A percentile compares a stretch with the other conserved stretches of the same genome.
phyloP scores from a whole-genome alignment of 164 flowering plant species.

The Santalum album region DNA sequence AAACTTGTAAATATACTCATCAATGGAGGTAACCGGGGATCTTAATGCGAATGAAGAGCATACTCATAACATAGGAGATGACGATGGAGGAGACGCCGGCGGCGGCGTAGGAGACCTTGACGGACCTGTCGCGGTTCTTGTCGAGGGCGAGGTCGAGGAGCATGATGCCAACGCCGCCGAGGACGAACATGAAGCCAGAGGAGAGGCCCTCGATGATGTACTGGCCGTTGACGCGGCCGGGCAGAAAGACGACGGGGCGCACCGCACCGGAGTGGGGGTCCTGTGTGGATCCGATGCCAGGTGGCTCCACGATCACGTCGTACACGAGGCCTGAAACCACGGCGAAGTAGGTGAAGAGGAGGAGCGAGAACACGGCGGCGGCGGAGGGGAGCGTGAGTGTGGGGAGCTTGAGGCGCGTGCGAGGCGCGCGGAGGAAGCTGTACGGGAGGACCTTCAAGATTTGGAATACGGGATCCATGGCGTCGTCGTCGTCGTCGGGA shows the following conservation, averaged over 20 bases:
- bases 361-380: constrained; percentile 60
- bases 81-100: constrained; percentile 62
- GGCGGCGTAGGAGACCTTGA: constrained; percentile 55
- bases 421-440: constrained; percentile 75
- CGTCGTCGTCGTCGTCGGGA: constrained; percentile 13
- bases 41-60: constrained; percentile 91
- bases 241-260: constrained; percentile 75
- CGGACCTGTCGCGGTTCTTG: constrained; percentile 53
- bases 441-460: constrained; percentile 55
- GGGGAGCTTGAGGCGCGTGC: constrained; percentile 85
- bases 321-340: constrained; percentile 93
- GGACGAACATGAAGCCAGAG: constrained; percentile 96
- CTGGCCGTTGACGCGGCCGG: constrained; percentile 96
- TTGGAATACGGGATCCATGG: constrained; percentile 66
- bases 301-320: constrained; percentile 98
- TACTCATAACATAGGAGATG: constrained; percentile 83
- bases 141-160: constrained; percentile 78
- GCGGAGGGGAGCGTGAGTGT: constrained; percentile 76
- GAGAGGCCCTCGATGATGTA: constrained; percentile 96
- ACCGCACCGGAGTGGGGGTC: constrained; percentile 76
- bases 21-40: constrained; percentile 83
- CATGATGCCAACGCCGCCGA: constrained; percentile 82
- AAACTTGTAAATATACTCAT: too few species aligned
- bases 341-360: constrained; percentile 88
- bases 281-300: constrained; percentile 91